Base-by-base conservation (phyloP, 2,329 filamentous ascomycete genomes). In the Trichophyton simii region DNA sequence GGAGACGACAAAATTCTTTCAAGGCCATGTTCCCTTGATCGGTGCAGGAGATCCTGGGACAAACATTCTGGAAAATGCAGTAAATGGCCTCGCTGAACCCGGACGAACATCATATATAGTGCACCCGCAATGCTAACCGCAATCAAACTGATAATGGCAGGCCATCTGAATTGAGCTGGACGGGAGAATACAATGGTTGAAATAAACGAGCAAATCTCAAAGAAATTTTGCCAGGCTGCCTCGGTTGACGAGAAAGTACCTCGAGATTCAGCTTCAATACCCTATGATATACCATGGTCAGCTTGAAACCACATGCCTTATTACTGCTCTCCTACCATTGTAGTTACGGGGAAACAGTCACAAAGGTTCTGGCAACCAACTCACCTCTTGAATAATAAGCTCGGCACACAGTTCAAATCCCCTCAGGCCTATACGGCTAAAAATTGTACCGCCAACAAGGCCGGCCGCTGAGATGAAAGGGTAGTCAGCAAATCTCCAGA, bases 391-490 rank as follows among this genome's bases (percentile, higher is more conserved):
- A 13, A 59, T 22, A 6, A 86, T 80, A 31, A 78, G 76, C 67
- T 87, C 84, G 0, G 77, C 78, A 11, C 78, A 84, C 0, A 87
- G 69, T 66, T 87, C 84, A 64, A 82, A 86, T 0, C 82, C 82
- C 78, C 83, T 81, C 0, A 87, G 75, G 0, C 84, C 84, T 1
- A 86, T 61, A 0, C 84, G 78, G 63, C 83, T 86, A 1, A 85
- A 61, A 0, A 80, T 78, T 0, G 80, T 78, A 0, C 80, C 79
- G 0, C 71, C 71, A 0, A 81, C 22, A 78, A 1, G 7, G 11
- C 64, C 64, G 8, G 52, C 77, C 3, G 18, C 64, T 13, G 63
- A 65, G 7, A 67, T 66, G 36, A 64, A 66, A 13, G n/a, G 5
- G 11, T 22, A 13, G 6, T 28, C 22, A 7, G 22, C 7, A 2